Evolutionary conservation across 495 filamentous ascomycete species (phyloP).

Genomic region (Lepraria neglecta): DNA sequence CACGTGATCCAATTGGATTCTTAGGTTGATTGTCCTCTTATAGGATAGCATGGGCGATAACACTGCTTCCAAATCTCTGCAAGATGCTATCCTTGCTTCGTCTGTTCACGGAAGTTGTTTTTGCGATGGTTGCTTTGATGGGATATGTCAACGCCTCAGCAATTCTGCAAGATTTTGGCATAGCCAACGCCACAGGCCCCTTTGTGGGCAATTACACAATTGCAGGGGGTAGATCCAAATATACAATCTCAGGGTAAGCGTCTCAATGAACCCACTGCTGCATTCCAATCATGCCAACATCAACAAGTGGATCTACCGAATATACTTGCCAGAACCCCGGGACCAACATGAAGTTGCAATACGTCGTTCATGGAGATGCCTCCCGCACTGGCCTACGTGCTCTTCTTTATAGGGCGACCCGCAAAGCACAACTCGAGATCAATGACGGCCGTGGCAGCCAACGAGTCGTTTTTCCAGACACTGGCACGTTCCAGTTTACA

Average conservation of each 20-base stretch:
- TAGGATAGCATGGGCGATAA: too few species aligned
- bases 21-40: too few species aligned
- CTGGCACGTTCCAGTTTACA: background rate
- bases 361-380: background rate
- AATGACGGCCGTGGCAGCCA: background rate
- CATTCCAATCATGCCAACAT: background rate
- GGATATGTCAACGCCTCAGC: background rate
- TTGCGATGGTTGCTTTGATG: background rate
- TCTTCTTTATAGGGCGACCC: background rate
- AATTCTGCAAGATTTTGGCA: background rate
- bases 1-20: too few species aligned
- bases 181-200: background rate
- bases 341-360: background rate
- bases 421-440: background rate
- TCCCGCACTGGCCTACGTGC: background rate
- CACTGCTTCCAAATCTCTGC: background rate
- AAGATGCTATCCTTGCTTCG: background rate
- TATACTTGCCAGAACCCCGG: background rate
- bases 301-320: background rate
- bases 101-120: background rate
- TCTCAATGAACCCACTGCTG: background rate
- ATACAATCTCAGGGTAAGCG: background rate
- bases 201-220: background rate
- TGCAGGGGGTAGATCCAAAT: background rate
- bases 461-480: background rate